These are phyloP conservation scores for Stentor coeruleus DNA, from an alignment of 73 alveolate species.

Conservation along the genomic window DNA sequence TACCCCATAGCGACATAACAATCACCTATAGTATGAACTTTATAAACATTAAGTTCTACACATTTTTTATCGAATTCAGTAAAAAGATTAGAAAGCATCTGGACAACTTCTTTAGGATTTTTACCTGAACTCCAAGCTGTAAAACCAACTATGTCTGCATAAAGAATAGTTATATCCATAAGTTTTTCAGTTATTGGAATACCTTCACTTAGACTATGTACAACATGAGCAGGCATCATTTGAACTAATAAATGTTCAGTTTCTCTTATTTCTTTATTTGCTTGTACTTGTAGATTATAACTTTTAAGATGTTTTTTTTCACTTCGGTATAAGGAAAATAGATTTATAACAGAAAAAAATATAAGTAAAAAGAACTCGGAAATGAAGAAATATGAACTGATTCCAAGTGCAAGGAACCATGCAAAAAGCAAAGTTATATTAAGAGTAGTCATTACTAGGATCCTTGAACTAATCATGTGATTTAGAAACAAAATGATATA, in stretches of 20 bases:
- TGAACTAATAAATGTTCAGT: constrained; percentile 60
- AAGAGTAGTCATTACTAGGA: background rate
- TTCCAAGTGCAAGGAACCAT: background rate
- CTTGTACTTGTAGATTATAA: constrained; percentile 42
- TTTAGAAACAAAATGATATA: too few species aligned
- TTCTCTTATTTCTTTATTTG: constrained; percentile 45
- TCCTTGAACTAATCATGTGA: background rate
- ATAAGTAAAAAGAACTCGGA: background rate
- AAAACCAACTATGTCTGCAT: constrained; percentile 87
- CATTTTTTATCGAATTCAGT: constrained; percentile 92
- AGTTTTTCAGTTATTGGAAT: constrained; percentile 75
- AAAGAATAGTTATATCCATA: constrained; percentile 86
- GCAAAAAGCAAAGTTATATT: too few species aligned
- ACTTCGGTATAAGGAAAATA: background rate
- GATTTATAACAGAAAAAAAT: background rate
- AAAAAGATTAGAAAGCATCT: constrained; percentile 86
- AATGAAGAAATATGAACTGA: too few species aligned
- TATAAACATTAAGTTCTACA: constrained; percentile 71
- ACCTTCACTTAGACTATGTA: constrained; percentile 55
- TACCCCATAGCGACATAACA: constrained; percentile 77
- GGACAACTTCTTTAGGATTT: constrained; percentile 90
- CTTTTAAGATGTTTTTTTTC: background rate
- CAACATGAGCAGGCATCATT: constrained; percentile 69
- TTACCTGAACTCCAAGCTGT: constrained; percentile 71
- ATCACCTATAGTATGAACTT: constrained; percentile 77